Evolutionary conservation across 495 filamentous ascomycete genomes (phyloP).

Genomic region (Penicillium simplicissimum): DNA sequence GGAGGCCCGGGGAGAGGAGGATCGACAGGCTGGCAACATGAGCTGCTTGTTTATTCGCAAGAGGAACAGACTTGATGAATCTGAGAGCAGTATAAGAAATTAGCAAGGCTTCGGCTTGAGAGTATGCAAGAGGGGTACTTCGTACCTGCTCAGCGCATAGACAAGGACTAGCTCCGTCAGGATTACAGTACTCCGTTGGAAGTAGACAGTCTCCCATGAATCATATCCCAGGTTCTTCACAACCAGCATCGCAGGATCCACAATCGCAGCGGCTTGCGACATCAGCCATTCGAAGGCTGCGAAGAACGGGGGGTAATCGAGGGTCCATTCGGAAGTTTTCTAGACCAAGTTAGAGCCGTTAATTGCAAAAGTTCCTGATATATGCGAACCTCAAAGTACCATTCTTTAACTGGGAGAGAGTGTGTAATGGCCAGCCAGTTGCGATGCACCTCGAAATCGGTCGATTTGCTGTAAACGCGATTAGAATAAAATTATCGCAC

Average conservation of each 20-base stretch:
- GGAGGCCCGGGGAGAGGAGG: constrained; percentile 83
- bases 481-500: constrained; percentile 3
- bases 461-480: constrained; percentile 75
- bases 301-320: constrained; percentile 98
- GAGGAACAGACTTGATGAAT: constrained; percentile 67
- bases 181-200: constrained; percentile 86
- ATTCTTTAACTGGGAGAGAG: constrained; percentile 81
- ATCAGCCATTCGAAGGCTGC: constrained; percentile 94
- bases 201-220: constrained; percentile 90
- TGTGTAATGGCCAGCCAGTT: constrained; percentile 97
- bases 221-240: constrained; percentile 80
- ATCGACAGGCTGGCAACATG: constrained; percentile 89
- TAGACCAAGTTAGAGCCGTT: constrained; percentile 26
- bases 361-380: background rate
- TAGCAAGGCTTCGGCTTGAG: background rate
- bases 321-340: constrained; percentile 97
- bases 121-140: background rate
- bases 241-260: constrained; percentile 79
- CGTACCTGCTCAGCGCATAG: constrained; percentile 78
- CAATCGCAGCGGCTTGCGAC: constrained; percentile 74
- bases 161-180: constrained; percentile 80
- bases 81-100: constrained; percentile 38
- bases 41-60: constrained; percentile 67
- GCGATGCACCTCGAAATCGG: constrained; percentile 96
- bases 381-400: constrained; percentile 80